A percentile compares a stretch with the other conserved stretches of the same genome.
These are phyloP conservation scores for Aureobasidium uvarum DNA, from an alignment of 2,329 filamentous ascomycete genomes.

Conservation along the genomic window DNA sequence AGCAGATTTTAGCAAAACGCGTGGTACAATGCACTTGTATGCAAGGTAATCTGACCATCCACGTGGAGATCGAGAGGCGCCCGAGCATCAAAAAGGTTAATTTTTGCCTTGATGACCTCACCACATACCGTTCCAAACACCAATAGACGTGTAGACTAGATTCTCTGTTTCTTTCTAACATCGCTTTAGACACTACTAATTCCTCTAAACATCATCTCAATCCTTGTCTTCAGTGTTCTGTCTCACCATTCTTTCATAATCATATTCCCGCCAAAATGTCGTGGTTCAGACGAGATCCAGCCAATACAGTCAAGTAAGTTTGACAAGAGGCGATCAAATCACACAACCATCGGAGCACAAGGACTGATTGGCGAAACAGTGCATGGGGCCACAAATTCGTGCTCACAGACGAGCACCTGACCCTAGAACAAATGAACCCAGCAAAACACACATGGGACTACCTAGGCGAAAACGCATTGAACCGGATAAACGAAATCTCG, in stretches of 20 bases:
- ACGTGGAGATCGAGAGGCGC: background rate
- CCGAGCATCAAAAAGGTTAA: background rate
- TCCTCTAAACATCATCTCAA: background rate
- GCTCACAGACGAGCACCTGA: constrained; percentile 64
- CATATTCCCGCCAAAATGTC: background rate
- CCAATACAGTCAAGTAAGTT: constrained; percentile 14
- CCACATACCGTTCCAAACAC: background rate
- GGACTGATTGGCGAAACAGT: background rate
- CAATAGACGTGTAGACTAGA: background rate
- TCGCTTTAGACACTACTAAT: no score
- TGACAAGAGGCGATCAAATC: background rate
- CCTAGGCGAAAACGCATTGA: constrained; percentile 64
- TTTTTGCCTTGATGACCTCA: background rate
- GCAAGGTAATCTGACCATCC: background rate
- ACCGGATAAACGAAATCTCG: constrained; percentile 62
- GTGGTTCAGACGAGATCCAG: constrained; percentile 5
- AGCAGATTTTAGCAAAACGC: background rate
- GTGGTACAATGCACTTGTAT: background rate
- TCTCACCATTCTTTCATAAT: background rate
- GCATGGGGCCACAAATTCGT: constrained; percentile 67
- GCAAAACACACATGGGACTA: constrained; percentile 67
- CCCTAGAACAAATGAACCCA: constrained; percentile 57
- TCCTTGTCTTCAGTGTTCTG: background rate
- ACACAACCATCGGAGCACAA: background rate
- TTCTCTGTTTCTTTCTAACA: background rate